These are phyloP conservation scores for Striga hermonthica DNA, from an alignment of 305 asterid genomes.

Conservation along the genomic window DNA sequence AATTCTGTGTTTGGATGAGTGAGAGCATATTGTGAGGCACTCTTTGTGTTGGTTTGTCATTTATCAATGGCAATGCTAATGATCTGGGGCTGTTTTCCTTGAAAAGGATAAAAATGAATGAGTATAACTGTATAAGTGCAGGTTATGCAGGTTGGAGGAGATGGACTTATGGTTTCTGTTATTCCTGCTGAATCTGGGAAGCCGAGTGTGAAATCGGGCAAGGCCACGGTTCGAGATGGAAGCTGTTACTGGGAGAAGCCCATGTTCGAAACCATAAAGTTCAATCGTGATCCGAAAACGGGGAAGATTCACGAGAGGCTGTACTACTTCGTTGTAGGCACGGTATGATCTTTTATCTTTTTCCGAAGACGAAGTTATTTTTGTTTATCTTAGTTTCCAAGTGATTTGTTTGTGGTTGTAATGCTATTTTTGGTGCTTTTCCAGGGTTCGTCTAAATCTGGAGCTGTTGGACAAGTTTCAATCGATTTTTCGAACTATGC, in stretches of 20 bases:
- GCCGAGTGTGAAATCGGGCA: conserved; percentile 71
- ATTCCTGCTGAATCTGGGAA: conserved; percentile 88
- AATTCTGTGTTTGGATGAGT: background rate
- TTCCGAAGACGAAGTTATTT: conserved; percentile 23
- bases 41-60: no score
- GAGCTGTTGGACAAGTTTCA: conserved; percentile 81
- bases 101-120: no score
- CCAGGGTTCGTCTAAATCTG: conserved; percentile 78
- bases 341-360: conserved; percentile 44
- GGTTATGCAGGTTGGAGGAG: conserved; percentile 60
- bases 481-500: conserved; percentile 78
- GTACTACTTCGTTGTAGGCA: conserved; percentile 77
- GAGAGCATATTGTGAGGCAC: conserved; percentile 9
- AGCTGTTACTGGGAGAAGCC: conserved; percentile 88
- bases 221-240: conserved; percentile 73
- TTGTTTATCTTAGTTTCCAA: conserved; percentile 36
- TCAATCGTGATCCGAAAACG: conserved; percentile 63
- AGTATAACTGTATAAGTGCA: conserved; percentile 19
- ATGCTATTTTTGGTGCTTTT: conserved; percentile 28
- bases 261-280: conserved; percentile 71
- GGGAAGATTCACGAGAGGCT: conserved; percentile 85
- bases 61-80: no score
- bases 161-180: conserved; percentile 73
- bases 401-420: conserved; percentile 26
- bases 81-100: no score